Percentiles rank a stretch among this genome's conserved stretches.
Evolutionary conservation across 768 basidiomycete genomes (phyloP).

Genomic region (Chalciporus chontae): DNA sequence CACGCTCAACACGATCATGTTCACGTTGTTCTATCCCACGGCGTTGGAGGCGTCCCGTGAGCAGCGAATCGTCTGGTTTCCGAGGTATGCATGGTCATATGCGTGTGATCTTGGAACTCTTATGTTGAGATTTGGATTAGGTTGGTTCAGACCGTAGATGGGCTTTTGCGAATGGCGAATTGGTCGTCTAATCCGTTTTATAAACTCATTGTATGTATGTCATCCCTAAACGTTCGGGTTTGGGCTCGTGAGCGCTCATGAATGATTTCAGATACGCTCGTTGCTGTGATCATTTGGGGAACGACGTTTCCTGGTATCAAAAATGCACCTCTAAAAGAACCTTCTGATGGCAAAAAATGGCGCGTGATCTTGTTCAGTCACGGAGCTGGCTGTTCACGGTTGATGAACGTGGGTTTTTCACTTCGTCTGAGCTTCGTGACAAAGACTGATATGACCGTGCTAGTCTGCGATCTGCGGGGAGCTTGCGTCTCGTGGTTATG

Average conservation of each 20-base stretch:
- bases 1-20: conserved; percentile 28
- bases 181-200: conserved; percentile 27
- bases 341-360: conserved; percentile 22
- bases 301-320: conserved; percentile 31
- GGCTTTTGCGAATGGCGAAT: conserved; percentile 31
- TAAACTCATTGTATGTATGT: conserved; percentile 23
- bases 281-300: conserved; percentile 27
- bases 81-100: conserved; percentile 17
- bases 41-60: conserved; percentile 1
- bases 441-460: neutral
- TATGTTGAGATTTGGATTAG: conserved; percentile 5
- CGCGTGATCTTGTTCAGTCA: conserved; percentile 46
- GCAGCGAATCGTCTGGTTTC: conserved; percentile 22
- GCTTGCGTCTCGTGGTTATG: conserved; percentile 42
- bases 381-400: conserved; percentile 39
- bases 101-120: neutral
- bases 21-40: conserved; percentile 33
- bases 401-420: conserved; percentile 33
- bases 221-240: no score
- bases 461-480: conserved; percentile 40
- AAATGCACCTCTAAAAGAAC: conserved; percentile 22
- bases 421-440: neutral
- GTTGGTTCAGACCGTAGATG: conserved; percentile 30
- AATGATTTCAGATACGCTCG: conserved; percentile 15
- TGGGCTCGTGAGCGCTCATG: neutral